Base-by-base conservation (phyloP, 73 alveolate genomes). In the Symbiodinium natans region DNA sequence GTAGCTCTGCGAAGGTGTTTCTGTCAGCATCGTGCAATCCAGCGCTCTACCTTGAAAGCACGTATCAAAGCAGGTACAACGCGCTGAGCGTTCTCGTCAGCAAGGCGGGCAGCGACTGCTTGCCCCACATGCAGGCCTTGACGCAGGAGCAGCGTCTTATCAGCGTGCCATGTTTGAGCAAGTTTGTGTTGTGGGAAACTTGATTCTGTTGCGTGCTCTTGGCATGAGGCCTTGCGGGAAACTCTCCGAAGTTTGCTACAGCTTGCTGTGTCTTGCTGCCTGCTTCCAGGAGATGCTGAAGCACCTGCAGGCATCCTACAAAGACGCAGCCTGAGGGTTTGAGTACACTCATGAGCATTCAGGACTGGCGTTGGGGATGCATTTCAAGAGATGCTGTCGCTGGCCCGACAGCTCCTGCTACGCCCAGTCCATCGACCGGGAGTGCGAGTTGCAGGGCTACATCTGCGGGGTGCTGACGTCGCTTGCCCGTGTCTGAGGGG, bases 391-490 rank as follows among this genome's bases (percentile, higher is more conserved):
- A 29, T 21, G 33, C 41, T 23, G 10, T 71, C 0, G 38, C 31
- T 71, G 10, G 40, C 10, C n/a, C 31, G 86, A 13, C 48, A 21
- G 13, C 48, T 7, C n/a, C 59, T 25, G 52, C n/a, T 48, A 36
- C 19, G 31, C 52, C 52, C 82, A 85, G 80, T 31, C 42, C 41
- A 33, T 42, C 43, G 93, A 85, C 80, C 41, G 77, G 33, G 98
- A 92, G 43, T 92, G 98, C 43, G 98, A 92, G 92, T 77, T 92
- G 42, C 98, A 92, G 54, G 98, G 98, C 98, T 92, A 92, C 92
- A 92, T 92, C 52, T 92, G 98, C 21, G 98, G 98, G 2, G 98
- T 92, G 23, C 84, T 92, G 29, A 92, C 98, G 19, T 41, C 92
- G 41, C 63, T 92, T 40, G 92, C 41, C 52, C 42, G 25, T 40